A percentile compares a stretch with the other conserved stretches of the same genome.
Conservation (phyloP, 2,329 filamentous ascomycete genomes). For the Xylariaceae sp. region DNA sequence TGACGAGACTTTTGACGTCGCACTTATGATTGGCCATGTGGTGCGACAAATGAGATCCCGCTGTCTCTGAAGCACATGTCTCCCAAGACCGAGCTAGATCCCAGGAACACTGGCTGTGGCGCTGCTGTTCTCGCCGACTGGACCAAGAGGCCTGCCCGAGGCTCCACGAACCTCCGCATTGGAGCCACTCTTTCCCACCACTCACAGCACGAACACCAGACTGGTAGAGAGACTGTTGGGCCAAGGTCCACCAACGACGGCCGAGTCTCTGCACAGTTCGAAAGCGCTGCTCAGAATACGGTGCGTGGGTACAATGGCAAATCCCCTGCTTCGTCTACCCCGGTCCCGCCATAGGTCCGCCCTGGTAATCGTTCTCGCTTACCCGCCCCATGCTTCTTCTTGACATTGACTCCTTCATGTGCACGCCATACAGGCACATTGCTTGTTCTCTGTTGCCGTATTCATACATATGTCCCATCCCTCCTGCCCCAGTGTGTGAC, state of each 20-base stretch:
- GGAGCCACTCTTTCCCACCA: constrained; percentile 4
- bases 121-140: neutral
- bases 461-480: too few species aligned
- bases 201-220: constrained; percentile 10
- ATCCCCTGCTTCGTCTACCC: constrained; percentile 19
- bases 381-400: too few species aligned
- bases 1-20: too few species aligned
- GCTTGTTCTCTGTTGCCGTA: too few species aligned
- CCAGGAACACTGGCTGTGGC: neutral
- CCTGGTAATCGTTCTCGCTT: too few species aligned
- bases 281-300: constrained; percentile 10
- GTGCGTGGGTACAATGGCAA: too few species aligned
- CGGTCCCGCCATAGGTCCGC: constrained; percentile 16
- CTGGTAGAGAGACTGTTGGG: constrained; percentile 7
- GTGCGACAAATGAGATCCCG: neutral
- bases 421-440: too few species aligned
- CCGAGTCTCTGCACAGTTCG: constrained; percentile 16
- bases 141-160: constrained; percentile 9
- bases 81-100: neutral
- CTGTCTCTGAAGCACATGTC: neutral
- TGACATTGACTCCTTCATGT: too few species aligned
- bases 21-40: neutral
- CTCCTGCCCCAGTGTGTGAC: too few species aligned
- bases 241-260: constrained; percentile 7
- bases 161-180: constrained; percentile 13